Conservation (phyloP, 1,139 yeast genomes). For the Blastobotrys indianensis region DNA sequence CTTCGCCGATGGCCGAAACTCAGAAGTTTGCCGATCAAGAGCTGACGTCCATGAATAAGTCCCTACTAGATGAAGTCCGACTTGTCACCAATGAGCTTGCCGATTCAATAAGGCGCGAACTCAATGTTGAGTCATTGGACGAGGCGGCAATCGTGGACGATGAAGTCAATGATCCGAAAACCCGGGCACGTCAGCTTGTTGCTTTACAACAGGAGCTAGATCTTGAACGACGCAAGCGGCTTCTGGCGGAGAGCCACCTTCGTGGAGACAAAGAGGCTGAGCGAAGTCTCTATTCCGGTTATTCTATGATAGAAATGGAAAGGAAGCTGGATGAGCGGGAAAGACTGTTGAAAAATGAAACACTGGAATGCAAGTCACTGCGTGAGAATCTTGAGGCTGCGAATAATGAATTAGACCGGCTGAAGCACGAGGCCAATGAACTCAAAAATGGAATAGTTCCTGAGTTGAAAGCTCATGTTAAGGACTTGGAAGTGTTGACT, state of each 20-base stretch:
- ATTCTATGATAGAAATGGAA: conserved; percentile 22
- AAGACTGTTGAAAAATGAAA: conserved; percentile 21
- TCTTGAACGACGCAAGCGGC: conserved; percentile 32
- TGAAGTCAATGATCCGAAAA: conserved; percentile 7
- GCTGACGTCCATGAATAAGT: conserved; percentile 18
- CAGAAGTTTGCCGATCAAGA: conserved; percentile 4
- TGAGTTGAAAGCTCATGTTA: conserved; percentile 24
- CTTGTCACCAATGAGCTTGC: conserved; percentile 36
- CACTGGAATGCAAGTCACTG: conserved; percentile 23
- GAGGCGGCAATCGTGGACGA: conserved; percentile 14
- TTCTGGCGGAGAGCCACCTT: conserved; percentile 23
- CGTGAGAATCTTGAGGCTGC: conserved; percentile 18
- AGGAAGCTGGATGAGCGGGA: conserved; percentile 23
- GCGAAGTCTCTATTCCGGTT: conserved; percentile 12
- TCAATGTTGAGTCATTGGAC: conserved; percentile 21
- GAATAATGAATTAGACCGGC: conserved; percentile 26
- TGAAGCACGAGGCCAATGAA: conserved; percentile 32
- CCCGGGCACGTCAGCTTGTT: conserved; percentile 25
- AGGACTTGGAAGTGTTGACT: conserved; percentile 27
- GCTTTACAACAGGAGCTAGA: conserved; percentile 28
- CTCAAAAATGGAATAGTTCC: conserved; percentile 32
- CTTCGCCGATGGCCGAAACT: neutral
- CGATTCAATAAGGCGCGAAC: conserved; percentile 35
- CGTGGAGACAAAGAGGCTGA: conserved; percentile 12
- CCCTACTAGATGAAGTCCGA: conserved; percentile 32